Evolutionary conservation across 352 stramenopile genomes (phyloP).

Genomic region (Pythium brachiatum): DNA sequence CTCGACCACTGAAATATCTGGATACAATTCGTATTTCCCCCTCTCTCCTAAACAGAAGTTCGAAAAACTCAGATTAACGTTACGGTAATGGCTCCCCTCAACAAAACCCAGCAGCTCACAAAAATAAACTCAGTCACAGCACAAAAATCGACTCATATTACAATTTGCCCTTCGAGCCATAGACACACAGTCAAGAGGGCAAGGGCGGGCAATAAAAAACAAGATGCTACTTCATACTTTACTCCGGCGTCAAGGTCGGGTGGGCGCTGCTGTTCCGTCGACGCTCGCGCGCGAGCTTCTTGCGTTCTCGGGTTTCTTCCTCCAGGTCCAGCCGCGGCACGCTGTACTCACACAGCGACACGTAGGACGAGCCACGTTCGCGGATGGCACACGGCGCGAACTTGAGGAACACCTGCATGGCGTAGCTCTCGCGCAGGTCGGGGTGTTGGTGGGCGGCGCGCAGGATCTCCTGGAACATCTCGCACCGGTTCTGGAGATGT

Average conservation of each 20-base stretch:
- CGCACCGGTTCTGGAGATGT: conserved; percentile 67
- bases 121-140: neutral
- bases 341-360: conserved; percentile 74
- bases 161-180: neutral
- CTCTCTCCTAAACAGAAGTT: conserved; percentile 6
- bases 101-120: neutral
- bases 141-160: conserved; percentile 7
- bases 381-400: conserved; percentile 50
- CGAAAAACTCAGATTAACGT: conserved; percentile 25
- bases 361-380: conserved; percentile 75
- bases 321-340: conserved; percentile 64
- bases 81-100: neutral
- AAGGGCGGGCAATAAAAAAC: conserved; percentile 18
- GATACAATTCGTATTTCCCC: conserved; percentile 4
- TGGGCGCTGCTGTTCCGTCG: conserved; percentile 74
- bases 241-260: conserved; percentile 48
- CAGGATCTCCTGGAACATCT: conserved; percentile 74
- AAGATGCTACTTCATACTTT: conserved; percentile 39
- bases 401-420: conserved; percentile 55
- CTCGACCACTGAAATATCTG: conserved; percentile 22
- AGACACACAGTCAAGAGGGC: neutral
- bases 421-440: conserved; percentile 36
- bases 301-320: conserved; percentile 69
- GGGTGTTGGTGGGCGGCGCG: conserved; percentile 35
- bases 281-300: conserved; percentile 65